Evolutionary conservation across 1,139 yeast genomes (phyloP).

Genomic region (Magnusiomyces tetraspermus): DNA sequence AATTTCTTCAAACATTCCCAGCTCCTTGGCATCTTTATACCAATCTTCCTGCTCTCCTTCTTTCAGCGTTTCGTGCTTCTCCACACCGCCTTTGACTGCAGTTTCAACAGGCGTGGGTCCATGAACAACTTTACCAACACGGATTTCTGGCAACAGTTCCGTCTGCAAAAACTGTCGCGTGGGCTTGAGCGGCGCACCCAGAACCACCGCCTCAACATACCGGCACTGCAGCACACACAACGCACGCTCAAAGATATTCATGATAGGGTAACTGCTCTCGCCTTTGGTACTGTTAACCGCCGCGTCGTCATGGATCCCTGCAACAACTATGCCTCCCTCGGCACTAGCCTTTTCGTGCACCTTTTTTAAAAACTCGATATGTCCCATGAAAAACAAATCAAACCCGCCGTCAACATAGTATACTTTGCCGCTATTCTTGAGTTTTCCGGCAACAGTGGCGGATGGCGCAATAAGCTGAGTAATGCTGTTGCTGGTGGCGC

Average conservation of each 20-base stretch:
- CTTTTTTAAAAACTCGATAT: constrained; percentile 56
- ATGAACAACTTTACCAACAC: constrained; percentile 45
- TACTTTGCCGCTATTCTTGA: constrained; percentile 20
- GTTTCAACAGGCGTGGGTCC: constrained; percentile 46
- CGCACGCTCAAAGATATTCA: constrained; percentile 79
- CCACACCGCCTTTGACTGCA: too few species aligned
- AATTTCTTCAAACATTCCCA: constrained; percentile 38
- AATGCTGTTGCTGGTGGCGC: constrained; percentile 11
- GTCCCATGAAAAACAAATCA: constrained; percentile 91
- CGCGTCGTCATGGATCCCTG: constrained; percentile 61
- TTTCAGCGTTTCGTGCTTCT: constrained; percentile 18
- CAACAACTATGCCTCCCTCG: constrained; percentile 40
- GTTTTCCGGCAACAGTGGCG: constrained; percentile 18
- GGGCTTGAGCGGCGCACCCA: constrained; percentile 59
- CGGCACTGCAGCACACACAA: constrained; percentile 81
- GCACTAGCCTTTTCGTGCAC: constrained; percentile 32
- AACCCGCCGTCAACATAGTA: constrained; percentile 77
- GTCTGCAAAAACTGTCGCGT: constrained; percentile 34
- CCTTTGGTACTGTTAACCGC: constrained; percentile 54
- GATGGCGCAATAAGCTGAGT: constrained; percentile 29
- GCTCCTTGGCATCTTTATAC: constrained; percentile 29
- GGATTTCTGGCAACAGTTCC: constrained; percentile 25
- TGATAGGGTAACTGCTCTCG: constrained; percentile 58
- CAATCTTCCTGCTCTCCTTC: constrained; percentile 29
- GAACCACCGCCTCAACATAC: constrained; percentile 66